phyloP scores from a whole-genome alignment of 2,329 filamentous ascomycete genomes.

The Scytalidium sp. region DNA sequence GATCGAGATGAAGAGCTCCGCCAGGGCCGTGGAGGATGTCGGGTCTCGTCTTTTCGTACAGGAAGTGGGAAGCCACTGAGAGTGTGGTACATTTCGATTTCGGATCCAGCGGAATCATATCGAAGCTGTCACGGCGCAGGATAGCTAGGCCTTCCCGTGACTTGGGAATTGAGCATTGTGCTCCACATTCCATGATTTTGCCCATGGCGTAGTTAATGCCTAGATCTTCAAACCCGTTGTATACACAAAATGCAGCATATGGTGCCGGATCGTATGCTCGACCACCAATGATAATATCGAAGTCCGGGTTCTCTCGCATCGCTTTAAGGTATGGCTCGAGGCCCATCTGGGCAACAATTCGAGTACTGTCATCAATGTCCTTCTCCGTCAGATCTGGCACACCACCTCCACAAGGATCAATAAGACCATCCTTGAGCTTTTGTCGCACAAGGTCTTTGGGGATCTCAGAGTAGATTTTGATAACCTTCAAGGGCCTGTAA shows the following conservation, averaged over 20 bases:
- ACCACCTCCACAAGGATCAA: conserved; percentile 36
- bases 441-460: conserved; percentile 29
- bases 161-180: conserved; percentile 35
- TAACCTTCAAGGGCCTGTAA: conserved; percentile 17
- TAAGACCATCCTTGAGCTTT: conserved; percentile 23
- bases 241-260: conserved; percentile 35
- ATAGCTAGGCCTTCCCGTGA: conserved; percentile 27
- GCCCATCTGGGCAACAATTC: conserved; percentile 43
- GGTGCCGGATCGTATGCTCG: conserved; percentile 37
- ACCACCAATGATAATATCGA: conserved; percentile 32
- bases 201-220: conserved; percentile 41
- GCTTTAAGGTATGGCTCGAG: conserved; percentile 41
- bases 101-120: conserved; percentile 38
- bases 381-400: conserved; percentile 35
- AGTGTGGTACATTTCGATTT: conserved; percentile 40
- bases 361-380: conserved; percentile 33
- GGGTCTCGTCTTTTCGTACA: conserved; percentile 52
- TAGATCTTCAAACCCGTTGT: conserved; percentile 20
- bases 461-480: conserved; percentile 36
- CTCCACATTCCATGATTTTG: conserved; percentile 52
- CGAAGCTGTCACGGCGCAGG: conserved; percentile 36
- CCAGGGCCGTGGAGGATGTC: conserved; percentile 47
- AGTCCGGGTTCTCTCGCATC: conserved; percentile 36
- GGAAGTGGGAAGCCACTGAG: conserved; percentile 47
- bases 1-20: conserved; percentile 38